Percentiles rank a stretch among this genome's conserved stretches.
phyloP scores from a whole-genome alignment of 179 eudicot genomes.

The Drosera spatulata region DNA sequence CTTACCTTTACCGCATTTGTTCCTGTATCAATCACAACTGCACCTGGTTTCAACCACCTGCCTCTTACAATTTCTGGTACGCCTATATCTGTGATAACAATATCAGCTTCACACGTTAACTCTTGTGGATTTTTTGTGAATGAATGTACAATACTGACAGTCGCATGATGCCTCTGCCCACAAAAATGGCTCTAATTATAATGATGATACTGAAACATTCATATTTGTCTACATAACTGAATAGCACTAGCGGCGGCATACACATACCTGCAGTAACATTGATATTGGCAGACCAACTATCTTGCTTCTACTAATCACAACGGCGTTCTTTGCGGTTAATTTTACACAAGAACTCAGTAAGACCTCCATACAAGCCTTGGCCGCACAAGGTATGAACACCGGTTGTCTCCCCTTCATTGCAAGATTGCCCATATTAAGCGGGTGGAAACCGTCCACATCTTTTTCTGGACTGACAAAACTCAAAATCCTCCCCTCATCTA shows the following conservation, averaged over 20 bases:
- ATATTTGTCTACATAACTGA: neutral
- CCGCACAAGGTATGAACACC: constrained; percentile 42
- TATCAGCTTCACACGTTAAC: constrained; percentile 40
- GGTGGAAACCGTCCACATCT: constrained; percentile 58
- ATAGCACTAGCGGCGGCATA: neutral
- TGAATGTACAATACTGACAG: constrained; percentile 43
- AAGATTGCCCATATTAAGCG: constrained; percentile 44
- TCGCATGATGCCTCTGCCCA: constrained; percentile 46
- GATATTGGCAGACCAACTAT: constrained; percentile 43
- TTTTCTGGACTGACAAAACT: constrained; percentile 36
- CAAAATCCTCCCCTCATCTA: constrained; percentile 38
- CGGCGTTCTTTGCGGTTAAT: constrained; percentile 32
- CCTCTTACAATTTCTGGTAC: constrained; percentile 48
- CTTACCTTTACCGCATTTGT: constrained; percentile 37
- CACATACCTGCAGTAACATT: constrained; percentile 36
- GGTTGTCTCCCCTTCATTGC: constrained; percentile 48
- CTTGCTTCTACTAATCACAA: constrained; percentile 47
- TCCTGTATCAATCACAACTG: constrained; percentile 44
- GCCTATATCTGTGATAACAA: constrained; percentile 41
- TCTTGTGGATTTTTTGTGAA: constrained; percentile 38
- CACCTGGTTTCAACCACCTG: constrained; percentile 45
- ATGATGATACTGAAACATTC: constrained; percentile 2
- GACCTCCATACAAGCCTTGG: constrained; percentile 42
- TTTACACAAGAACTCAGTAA: constrained; percentile 29
- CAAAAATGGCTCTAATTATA: constrained; percentile 3